Evolutionary conservation across 1,284 basidiomycete species (phyloP).

Genomic region (Austroboletus niveus): DNA sequence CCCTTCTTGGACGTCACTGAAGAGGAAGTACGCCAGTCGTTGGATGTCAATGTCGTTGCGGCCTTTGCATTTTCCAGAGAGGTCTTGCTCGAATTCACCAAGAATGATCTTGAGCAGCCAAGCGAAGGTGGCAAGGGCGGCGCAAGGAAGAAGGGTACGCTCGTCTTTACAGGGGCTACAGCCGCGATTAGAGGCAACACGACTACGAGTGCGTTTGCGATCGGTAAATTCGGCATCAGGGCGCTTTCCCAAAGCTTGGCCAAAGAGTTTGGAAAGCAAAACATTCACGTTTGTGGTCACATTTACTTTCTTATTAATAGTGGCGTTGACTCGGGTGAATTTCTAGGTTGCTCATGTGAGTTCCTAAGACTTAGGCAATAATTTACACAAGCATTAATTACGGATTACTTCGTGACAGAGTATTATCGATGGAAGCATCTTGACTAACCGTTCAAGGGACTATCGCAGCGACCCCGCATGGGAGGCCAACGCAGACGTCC

Average conservation of each 20-base stretch:
- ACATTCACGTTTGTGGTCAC: constrained; percentile 60
- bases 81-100: constrained; percentile 60
- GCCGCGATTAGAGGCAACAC: constrained; percentile 63
- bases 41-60: constrained; percentile 57
- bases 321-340: neutral
- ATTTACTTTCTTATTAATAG: constrained; percentile 1
- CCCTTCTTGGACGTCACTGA: constrained; percentile 66
- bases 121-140: constrained; percentile 36
- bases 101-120: constrained; percentile 46
- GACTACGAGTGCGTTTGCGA: constrained; percentile 64
- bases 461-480: constrained; percentile 38
- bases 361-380: constrained; percentile 9
- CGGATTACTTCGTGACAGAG: constrained; percentile 34
- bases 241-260: constrained; percentile 72
- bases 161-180: constrained; percentile 81
- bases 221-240: constrained; percentile 57
- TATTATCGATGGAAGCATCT: constrained; percentile 63
- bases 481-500: constrained; percentile 45
- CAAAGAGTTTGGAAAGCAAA: constrained; percentile 77
- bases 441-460: constrained; percentile 43
- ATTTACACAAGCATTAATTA: neutral
- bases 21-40: constrained; percentile 48
- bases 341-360: constrained; percentile 61
- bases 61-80: constrained; percentile 64
- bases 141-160: constrained; percentile 54